A percentile compares a stretch with the other conserved stretches of the same genome.
These are phyloP conservation scores for Botrytis deweyae DNA, from an alignment of 2,329 filamentous ascomycete species.

Conservation along the genomic window DNA sequence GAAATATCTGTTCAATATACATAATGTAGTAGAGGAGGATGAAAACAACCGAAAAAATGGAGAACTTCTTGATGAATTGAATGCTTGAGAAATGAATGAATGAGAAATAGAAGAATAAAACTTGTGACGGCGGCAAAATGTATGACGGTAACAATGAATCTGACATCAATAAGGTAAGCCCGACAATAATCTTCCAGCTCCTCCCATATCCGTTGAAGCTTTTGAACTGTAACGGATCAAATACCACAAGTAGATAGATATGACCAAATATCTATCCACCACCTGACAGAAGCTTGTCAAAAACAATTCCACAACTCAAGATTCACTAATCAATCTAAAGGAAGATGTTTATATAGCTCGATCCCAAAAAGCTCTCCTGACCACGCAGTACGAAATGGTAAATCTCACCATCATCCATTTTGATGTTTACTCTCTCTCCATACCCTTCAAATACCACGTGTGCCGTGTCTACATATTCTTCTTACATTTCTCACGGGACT, in stretches of 20 bases:
- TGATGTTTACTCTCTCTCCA: neutral
- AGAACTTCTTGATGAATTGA: no score
- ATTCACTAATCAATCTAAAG: neutral
- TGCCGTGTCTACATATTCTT: neutral
- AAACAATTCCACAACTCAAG: neutral
- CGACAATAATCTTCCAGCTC: rapidly evolving
- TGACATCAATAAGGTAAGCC: rapidly evolving
- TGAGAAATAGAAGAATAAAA: no score
- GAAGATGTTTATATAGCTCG: neutral
- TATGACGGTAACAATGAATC: no score
- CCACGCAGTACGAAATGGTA: neutral
- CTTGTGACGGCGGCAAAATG: no score
- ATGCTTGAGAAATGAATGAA: no score
- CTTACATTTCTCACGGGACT: neutral
- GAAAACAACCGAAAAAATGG: no score
- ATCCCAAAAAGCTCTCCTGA: no score
- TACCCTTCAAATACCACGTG: neutral
- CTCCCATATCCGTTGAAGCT: neutral
- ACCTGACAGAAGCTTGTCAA: neutral
- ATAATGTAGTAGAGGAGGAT: no score
- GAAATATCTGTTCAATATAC: neutral
- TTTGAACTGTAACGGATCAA: rapidly evolving
- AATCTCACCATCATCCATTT: neutral
- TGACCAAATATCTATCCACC: neutral
- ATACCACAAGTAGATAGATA: neutral